Percentiles rank a stretch among this genome's conserved stretches.
These are phyloP conservation scores for Astrocystis sublimbata DNA, from an alignment of 495 filamentous ascomycete species.

Conservation along the genomic window DNA sequence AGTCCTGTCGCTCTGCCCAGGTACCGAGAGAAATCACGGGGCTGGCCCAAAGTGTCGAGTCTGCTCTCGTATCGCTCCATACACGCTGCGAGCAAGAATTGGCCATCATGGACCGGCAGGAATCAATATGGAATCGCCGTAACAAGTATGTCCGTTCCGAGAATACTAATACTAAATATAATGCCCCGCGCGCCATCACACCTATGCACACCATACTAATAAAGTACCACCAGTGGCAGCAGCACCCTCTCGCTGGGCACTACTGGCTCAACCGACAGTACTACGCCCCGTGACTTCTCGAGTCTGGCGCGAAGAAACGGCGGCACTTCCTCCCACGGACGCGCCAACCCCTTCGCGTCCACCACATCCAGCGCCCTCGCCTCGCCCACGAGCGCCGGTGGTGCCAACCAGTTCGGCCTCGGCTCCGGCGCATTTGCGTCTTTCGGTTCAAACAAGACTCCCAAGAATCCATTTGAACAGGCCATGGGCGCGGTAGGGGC, in stretches of 20 bases:
- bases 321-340: constrained; percentile 73
- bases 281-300: constrained; percentile 59
- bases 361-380: constrained; percentile 71
- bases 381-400: constrained; percentile 83
- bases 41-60: constrained; percentile 15
- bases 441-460: constrained; percentile 84
- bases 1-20: constrained; percentile 12
- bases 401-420: constrained; percentile 89
- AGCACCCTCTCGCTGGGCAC: constrained; percentile 91
- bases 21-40: constrained; percentile 15
- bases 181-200: background rate
- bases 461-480: constrained; percentile 82
- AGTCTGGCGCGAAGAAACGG: constrained; percentile 46
- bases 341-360: constrained; percentile 83
- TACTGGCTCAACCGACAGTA: constrained; percentile 61
- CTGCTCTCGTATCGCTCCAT: constrained; percentile 3
- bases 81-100: constrained; percentile 11
- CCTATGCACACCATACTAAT: constrained; percentile 6
- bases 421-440: constrained; percentile 95
- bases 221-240: constrained; percentile 50
- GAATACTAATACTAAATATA: background rate
- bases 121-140: constrained; percentile 81
- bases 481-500: constrained; percentile 60
- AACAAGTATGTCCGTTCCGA: constrained; percentile 68
- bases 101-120: constrained; percentile 41